These are phyloP conservation scores for Micromonas pusilla DNA, from an alignment of 139 green algal genomes.

Conservation along the genomic window DNA sequence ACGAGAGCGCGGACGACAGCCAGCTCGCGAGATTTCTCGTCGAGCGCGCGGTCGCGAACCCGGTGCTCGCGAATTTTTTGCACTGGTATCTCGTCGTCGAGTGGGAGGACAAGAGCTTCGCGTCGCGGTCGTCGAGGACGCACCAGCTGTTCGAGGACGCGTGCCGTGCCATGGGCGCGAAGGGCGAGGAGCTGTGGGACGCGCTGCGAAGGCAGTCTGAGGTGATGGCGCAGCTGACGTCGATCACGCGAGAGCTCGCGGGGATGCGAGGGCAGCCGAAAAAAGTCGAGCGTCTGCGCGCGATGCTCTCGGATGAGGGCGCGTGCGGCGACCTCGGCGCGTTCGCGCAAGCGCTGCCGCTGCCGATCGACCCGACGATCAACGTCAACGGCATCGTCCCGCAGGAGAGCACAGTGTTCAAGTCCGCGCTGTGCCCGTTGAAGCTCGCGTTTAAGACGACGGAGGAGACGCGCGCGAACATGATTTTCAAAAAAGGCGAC, in stretches of 20 bases:
- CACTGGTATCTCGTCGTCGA: constrained; percentile 87
- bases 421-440: constrained; percentile 75
- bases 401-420: constrained; percentile 81
- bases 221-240: constrained; percentile 31
- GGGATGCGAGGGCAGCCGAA: neutral
- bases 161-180: constrained; percentile 30
- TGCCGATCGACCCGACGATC: neutral
- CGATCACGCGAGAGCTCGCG: constrained; percentile 14
- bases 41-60: constrained; percentile 35
- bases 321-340: neutral
- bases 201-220: neutral
- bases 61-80: constrained; percentile 65
- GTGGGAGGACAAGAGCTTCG: constrained; percentile 68
- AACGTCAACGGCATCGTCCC: constrained; percentile 3
- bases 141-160: constrained; percentile 43
- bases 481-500: constrained; percentile 98
- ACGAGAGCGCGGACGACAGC: constrained; percentile 57
- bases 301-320: neutral
- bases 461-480: neutral
- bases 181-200: neutral
- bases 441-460: constrained; percentile 56
- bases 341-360: neutral
- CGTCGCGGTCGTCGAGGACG: constrained; percentile 43
- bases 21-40: constrained; percentile 26
- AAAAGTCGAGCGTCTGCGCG: constrained; percentile 5